Conservation (phyloP, 257 asterid species). For the Fraxinus quadrangulata region DNA sequence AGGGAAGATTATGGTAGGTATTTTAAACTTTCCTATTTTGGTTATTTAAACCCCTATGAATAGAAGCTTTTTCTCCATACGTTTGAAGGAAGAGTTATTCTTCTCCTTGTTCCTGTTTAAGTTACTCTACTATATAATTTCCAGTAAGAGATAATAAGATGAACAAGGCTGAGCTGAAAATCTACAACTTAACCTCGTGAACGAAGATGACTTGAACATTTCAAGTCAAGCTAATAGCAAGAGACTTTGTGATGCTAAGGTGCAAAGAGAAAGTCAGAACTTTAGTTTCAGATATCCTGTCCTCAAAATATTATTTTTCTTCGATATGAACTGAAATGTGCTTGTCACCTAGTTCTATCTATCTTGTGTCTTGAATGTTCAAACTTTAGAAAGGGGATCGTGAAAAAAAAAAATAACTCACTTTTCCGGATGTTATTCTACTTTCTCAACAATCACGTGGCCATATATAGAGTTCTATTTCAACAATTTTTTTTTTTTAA, state of each 20-base stretch:
- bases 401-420: neutral
- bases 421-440: neutral
- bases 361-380: neutral
- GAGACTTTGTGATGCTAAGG: neutral
- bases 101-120: neutral
- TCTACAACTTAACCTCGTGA: neutral
- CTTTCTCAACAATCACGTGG: neutral
- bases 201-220: neutral
- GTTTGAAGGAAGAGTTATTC: neutral
- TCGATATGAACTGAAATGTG: neutral
- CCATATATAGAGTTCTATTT: too few species aligned
- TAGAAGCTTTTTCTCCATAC: neutral
- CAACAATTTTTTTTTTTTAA: too few species aligned
- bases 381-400: neutral
- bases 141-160: neutral
- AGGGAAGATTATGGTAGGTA: neutral
- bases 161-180: neutral
- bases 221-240: neutral
- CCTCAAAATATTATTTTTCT: too few species aligned
- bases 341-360: neutral
- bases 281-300: too few species aligned
- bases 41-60: neutral
- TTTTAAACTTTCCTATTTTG: neutral
- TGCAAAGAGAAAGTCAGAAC: neutral
- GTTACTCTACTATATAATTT: neutral